Conservation (phyloP, 1,139 yeast genomes). For the Eremothecium coryli region DNA sequence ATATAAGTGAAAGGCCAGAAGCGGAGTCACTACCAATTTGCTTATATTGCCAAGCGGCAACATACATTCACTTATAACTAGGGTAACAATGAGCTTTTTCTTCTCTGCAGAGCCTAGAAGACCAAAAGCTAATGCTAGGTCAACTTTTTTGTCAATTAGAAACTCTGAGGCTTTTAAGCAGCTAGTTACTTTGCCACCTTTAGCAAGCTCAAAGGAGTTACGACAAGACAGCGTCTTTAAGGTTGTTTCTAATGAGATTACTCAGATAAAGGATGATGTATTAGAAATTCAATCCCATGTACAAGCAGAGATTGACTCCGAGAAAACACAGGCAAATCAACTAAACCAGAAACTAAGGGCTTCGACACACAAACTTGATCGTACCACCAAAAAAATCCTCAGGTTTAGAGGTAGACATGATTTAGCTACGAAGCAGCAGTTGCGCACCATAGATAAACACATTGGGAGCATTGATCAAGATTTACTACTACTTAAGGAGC, state of each 20-base stretch:
- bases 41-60: not conserved
- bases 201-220: conserved; percentile 13
- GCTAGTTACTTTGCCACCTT: conserved; percentile 11
- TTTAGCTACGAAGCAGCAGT: conserved; percentile 3
- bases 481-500: not conserved
- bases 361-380: conserved; percentile 19
- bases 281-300: conserved; percentile 15
- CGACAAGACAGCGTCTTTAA: conserved; percentile 18
- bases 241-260: conserved; percentile 18
- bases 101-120: conserved; percentile 7
- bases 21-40: not conserved
- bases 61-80: not conserved
- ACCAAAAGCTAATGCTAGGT: conserved; percentile 3
- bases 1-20: too few species aligned
- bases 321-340: conserved; percentile 19
- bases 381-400: conserved; percentile 14
- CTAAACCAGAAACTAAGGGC: conserved; percentile 19
- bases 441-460: conserved; percentile 1
- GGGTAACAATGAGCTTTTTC: conserved; percentile 9
- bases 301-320: conserved; percentile 19
- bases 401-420: conserved; percentile 8
- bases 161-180: conserved; percentile 13
- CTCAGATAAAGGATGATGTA: conserved; percentile 19
- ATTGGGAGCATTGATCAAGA: not conserved
- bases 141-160: conserved; percentile 10